Conservation (phyloP, 257 asterid species). For the Nicotiana sylvestris region DNA sequence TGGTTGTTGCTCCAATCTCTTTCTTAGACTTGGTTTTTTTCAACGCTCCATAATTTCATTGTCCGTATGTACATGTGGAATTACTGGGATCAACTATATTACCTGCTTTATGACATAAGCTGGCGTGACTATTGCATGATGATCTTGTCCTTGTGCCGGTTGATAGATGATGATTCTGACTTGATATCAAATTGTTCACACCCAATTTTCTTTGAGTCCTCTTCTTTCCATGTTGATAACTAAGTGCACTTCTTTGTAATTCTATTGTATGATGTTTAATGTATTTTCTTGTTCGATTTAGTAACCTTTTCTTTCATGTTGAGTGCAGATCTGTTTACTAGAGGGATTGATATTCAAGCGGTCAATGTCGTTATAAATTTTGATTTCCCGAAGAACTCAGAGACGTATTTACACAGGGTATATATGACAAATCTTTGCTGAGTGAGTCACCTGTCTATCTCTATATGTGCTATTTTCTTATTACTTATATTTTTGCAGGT, state of each 20-base stretch:
- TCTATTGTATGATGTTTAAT: neutral
- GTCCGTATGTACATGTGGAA: neutral
- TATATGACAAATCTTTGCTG: conserved; percentile 10
- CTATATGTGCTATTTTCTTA: conserved; percentile 3
- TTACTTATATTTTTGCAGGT: conserved; percentile 39
- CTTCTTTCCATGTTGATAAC: neutral
- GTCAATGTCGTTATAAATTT: conserved; percentile 85
- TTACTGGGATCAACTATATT: neutral
- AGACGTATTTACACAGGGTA: conserved; percentile 91
- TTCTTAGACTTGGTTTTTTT: neutral
- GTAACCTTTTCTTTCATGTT: conserved; percentile 11
- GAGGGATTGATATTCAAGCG: conserved; percentile 92
- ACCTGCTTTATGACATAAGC: neutral
- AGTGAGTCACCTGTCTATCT: conserved; percentile 2
- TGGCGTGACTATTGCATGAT: neutral
- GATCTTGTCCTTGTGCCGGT: neutral
- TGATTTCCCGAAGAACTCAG: conserved; percentile 81
- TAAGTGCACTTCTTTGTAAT: neutral
- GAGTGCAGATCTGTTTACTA: conserved; percentile 70
- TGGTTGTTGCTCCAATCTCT: neutral
- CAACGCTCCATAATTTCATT: neutral
- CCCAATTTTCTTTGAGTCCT: neutral
- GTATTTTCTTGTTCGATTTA: conserved; percentile 2
- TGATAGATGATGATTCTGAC: conserved; percentile 2
- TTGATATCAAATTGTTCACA: neutral